phyloP scores from a whole-genome alignment of 83 land plant species.

The Diphasiastrum complanatum region DNA sequence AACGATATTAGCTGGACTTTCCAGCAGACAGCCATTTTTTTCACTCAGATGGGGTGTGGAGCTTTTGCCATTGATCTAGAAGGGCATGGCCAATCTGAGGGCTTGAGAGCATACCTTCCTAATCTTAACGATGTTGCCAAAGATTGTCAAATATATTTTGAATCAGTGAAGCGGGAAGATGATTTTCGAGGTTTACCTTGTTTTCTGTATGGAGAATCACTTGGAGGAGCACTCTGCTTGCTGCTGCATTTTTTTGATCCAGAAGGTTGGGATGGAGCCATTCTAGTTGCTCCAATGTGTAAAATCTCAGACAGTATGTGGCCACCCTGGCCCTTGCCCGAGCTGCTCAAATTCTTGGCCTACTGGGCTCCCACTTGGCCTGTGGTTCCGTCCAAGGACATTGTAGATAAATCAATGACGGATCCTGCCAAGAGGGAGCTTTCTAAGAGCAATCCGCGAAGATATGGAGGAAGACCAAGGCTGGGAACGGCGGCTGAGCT shows the following conservation, averaged over 20 bases:
- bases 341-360: slow-evolving; percentile 40
- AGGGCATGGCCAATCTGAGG: slow-evolving; percentile 71
- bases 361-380: slow-evolving; percentile 46
- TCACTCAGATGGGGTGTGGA: slow-evolving; percentile 59
- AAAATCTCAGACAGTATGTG: slow-evolving; percentile 57
- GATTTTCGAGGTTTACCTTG: slow-evolving; percentile 34
- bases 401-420: slow-evolving; percentile 58
- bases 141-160: slow-evolving; percentile 51
- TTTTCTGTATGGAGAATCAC: slow-evolving; percentile 69
- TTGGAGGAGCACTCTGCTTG: slow-evolving; percentile 77
- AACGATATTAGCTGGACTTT: slow-evolving; percentile 89
- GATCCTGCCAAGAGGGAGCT: slow-evolving; percentile 53
- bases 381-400: slow-evolving; percentile 66
- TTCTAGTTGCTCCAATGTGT: slow-evolving; percentile 84
- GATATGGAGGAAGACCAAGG: slow-evolving; percentile 70
- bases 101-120: slow-evolving; percentile 58
- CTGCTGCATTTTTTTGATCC: slow-evolving; percentile 39
- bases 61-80: slow-evolving; percentile 68
- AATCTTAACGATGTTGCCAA: slow-evolving; percentile 42
- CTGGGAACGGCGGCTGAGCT: slow-evolving; percentile 72
- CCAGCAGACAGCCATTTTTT: slow-evolving; percentile 64
- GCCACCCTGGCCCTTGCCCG: slow-evolving; percentile 68
- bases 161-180: slow-evolving; percentile 15
- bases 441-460: slow-evolving; percentile 50
- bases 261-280: slow-evolving; percentile 48